Base-by-base conservation (phyloP, 768 basidiomycete genomes). In the Daedaleopsis nitida region DNA sequence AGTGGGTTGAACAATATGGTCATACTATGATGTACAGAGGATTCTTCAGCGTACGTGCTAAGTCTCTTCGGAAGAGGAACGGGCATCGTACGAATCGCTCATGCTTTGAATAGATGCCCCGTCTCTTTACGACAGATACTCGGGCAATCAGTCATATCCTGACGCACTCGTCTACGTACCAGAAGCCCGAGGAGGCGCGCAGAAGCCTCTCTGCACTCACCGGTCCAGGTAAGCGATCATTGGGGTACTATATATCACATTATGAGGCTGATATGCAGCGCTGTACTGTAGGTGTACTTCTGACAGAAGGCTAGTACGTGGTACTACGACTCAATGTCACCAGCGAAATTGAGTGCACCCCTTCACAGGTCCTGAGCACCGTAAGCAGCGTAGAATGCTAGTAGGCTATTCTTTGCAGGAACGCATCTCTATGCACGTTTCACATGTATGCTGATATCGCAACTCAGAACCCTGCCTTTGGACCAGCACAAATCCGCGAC, bases 81-180 rank as follows among this genome's bases (percentile, higher is more conserved):
- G 27, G 27, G 27, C 7, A 32, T 7, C 7, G 27, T 7, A 32
- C 27, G 27, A 32, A 17, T 12, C 27, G 50, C 9, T 3, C 27
- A 32, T 32, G 27, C 27, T 32, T 32, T 32, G 7, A 3, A 32
- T 32, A 32, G 27, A 32, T 32, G 27, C 24, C 50, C 12, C 52
- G 59, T 14, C 52, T 67, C 5, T 65, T 57, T 23, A 65, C 64
- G 0, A 70, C 78, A 55, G 91, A 92, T 66, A 74, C 83, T 0
- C 82, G 83, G 38, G 90, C 89, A 0, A 38, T 92, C 43, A 80
- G 81, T 50, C 85, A 92, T 64, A 76, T 94, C 51, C 75, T 93
- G 17, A 78, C 80, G 62, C 84, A 88, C 59, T 75, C 75, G 23
- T 71, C 79, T 19, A 74, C 77, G 35, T 91, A 87, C 62, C 81